Evolutionary conservation across 768 basidiomycete species (phyloP).

Genomic region (Artomyces pyxidatus): DNA sequence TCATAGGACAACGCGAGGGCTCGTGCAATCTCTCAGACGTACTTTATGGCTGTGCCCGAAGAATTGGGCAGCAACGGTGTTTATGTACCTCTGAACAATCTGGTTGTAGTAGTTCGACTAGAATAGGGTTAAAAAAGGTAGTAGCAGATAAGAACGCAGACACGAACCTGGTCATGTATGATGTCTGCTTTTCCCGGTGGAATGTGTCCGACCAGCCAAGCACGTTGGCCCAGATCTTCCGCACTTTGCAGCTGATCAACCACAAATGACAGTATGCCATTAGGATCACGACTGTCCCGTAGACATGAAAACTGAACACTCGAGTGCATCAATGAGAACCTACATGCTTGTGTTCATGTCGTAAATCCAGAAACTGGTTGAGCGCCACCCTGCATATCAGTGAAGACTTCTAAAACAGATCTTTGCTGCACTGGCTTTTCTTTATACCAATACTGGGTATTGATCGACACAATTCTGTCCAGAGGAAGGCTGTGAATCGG

Average conservation of each 20-base stretch:
- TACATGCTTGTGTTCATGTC: constrained; percentile 42
- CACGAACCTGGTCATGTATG: constrained; percentile 44
- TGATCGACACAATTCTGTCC: constrained; percentile 47
- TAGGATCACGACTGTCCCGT: constrained; percentile 40
- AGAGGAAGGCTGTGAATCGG: background rate
- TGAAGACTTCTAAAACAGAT: no score
- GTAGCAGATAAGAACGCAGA: no score
- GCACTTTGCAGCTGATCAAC: constrained; percentile 48
- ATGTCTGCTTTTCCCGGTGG: constrained; percentile 41
- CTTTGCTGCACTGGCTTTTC: constrained; percentile 48
- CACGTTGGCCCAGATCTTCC: constrained; percentile 51
- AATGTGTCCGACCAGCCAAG: constrained; percentile 57
- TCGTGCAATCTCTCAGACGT: no score
- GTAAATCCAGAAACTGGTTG: constrained; percentile 54
- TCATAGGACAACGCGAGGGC: no score
- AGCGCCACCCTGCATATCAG: no score
- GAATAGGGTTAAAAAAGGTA: background rate
- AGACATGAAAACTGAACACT: background rate
- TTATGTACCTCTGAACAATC: constrained; percentile 49
- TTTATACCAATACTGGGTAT: constrained; percentile 57
- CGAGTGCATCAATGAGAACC: no score
- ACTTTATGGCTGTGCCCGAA: constrained; percentile 53
- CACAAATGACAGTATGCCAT: constrained; percentile 49
- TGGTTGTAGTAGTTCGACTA: constrained; percentile 60
- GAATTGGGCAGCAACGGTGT: constrained; percentile 53